Evolutionary conservation across 495 filamentous ascomycete genomes (phyloP), one percentile per base, ranked within the genome.

Genomic region (Trichoderma virens): DNA sequence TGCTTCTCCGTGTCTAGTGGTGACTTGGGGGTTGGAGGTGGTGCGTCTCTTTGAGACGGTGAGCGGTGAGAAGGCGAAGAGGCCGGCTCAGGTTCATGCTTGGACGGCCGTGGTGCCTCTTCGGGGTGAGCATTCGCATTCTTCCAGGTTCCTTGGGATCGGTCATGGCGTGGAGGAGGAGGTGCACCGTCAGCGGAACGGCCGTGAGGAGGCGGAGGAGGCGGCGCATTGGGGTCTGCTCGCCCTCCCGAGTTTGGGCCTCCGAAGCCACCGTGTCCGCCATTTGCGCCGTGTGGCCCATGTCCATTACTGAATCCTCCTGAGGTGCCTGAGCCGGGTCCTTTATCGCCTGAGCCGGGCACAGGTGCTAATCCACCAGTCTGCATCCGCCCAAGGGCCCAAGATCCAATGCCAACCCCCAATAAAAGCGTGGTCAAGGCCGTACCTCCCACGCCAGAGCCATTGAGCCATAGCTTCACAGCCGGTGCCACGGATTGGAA

Each of bases 331-430:
- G 69, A 68, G 59, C 71, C 72, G n/a, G 70, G 68, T 5, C 20
- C 8, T 28, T 27, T 28, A 14, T 18, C 43, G n/a, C 11, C n/a
- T 23, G 51, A 56, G 25, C 51, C 28, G 28, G 51, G 2, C 61
- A 62, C 9, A 28, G 34, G n/a, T 9, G 3, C 62, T 28, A 73
- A 70, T 20, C 69, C 70, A 64, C 84, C 82, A 9, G 74, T 77
- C 71, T 91, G 88, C 30, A 80, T 84, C 67, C 84, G 82, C 5
- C 90, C 91, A 71, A 86, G 79, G 4, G 85, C 83, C 90, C 90
- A 96, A 0, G 86, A 88, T 11, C 83, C 89, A 13, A 93, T 67
- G 5, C 87, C 91, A n/a, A 93, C 83, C 1, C 78, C 85, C 20
- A 88, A 65, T 11, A 88, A 76, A 47, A 93, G 71, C 3, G 90